Base-by-base conservation (phyloP, 2,329 filamentous ascomycete genomes). In the Endothia cerciana region DNA sequence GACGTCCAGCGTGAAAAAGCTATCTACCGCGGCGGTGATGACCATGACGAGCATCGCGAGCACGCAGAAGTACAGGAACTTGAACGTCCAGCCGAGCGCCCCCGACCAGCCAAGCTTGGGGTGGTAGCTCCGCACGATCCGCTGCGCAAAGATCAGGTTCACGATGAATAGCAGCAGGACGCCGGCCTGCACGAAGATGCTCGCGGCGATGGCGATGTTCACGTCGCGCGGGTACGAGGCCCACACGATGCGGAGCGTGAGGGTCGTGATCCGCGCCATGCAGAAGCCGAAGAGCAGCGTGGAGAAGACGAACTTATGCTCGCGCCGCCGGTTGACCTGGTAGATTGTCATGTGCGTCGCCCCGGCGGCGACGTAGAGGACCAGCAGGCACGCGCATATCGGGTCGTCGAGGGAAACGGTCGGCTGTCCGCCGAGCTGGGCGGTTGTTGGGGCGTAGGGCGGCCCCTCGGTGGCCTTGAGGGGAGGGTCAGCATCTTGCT, bases 141-240 rank as follows among this genome's bases (percentile, higher is more conserved):
- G 88, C 77, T 93, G 91, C 0, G 89, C 79, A 73, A 94, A 91
- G 72, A 95, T 79, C 51, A 96, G 78, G 78, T 97, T 95, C 77
- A 93, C 80, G 72, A 94, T 78, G 76, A 91, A 94, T 33, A 96
- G 80, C 8, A 96, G 77, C 41, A 96, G 75, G 19, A 93, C 87
- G 51, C 92, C 92, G 0, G 90, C 89, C 55, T 88, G 86, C 65
- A 92, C 86, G 71, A 95, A 88, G 73, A 95, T 85, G 69, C 82
- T 82, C 3, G 91, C 86, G 8, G 89, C 87, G 67, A 88, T 83
- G 72, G 79, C 81, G 64, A 87, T 70, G 64, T 74, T 71, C 61
- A 77, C 66, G 71, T 80, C 75, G 63, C 55, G 69, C 0, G 81
- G 80, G 41, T 77, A 70, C 47, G 76, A 77, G 30, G 83, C 81